Base-by-base conservation (phyloP, 495 filamentous ascomycete species). In the Astrocystis sublimbata region DNA sequence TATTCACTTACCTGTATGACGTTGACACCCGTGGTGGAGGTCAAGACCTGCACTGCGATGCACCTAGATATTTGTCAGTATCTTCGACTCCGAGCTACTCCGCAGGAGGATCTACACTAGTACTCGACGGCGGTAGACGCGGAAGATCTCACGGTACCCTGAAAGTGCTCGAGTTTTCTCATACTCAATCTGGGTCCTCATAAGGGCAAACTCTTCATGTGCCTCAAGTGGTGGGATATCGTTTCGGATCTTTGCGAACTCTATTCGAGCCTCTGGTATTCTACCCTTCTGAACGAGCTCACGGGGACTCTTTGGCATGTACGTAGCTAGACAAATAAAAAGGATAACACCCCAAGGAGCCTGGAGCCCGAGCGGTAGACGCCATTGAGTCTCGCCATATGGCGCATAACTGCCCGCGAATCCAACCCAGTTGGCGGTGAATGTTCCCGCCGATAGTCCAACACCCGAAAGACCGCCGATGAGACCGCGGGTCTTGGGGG, bases 261-360 rank as follows among this genome's bases (percentile, higher is more conserved):
- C 79, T 54, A 64, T 73, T 0, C 78, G 72, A 6, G 84, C 84
- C 15, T 76, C 62, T 46, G 83, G 82, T 13, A 79, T 57, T 65
- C 83, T 79, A 9, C 83, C 83, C n/a, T 65, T 72, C 2, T 82
- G 81, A 31, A 86, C 77, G 35, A 86, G 67, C 61, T 85, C 79
- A 21, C 84, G 78, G 45, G 84, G 84, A 13, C 82, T 85, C 60
- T 85, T 72, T 0, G 84, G 84, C 84, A 85, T 86, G 60, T 85
- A 86, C 1, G 82, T 85, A 12, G 77, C 63, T 36, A 86, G 62
- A 1, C 83, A 83, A 26, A 76, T 63, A 61, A 85, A 85, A 76
- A 86, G 78, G 58, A 86, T 76, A 10, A 85, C 68, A 5, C 84
- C 83, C 82, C 82, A 86, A 5, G 83, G 84, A 24, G 85, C 83